These are phyloP conservation scores for Alisma plantagoaquatica DNA, from an alignment of 106 monocot genomes.

Conservation along the genomic window DNA sequence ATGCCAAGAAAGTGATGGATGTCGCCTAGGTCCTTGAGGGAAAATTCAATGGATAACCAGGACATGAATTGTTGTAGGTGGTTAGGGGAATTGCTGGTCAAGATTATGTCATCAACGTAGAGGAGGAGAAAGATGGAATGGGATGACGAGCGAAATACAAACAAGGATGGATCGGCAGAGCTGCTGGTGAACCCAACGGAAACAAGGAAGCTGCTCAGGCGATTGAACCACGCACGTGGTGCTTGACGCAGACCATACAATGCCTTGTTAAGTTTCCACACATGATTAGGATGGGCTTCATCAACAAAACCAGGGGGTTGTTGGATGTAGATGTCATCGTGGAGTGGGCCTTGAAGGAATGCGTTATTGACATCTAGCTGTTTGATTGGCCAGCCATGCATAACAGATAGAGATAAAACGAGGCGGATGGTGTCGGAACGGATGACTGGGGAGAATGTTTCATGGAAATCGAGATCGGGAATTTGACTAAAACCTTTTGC, in stretches of 20 bases:
- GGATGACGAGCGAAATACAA: not conserved
- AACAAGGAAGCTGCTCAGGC: not conserved
- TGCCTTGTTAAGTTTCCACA: not conserved
- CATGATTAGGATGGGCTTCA: not conserved
- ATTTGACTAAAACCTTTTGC: not conserved
- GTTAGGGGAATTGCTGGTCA: not conserved
- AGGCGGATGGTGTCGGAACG: not conserved
- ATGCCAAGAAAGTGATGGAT: not conserved
- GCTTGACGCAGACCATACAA: not conserved
- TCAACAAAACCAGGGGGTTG: not conserved
- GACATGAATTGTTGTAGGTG: not conserved
- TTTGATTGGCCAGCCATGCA: not conserved
- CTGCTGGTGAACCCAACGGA: not conserved
- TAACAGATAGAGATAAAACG: not conserved
- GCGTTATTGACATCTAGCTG: conserved; percentile 1
- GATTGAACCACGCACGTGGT: not conserved
- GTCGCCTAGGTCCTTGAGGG: not conserved
- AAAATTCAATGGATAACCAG: not conserved
- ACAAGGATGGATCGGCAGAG: not conserved
- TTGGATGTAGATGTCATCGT: not conserved
- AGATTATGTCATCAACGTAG: conserved; percentile 8
- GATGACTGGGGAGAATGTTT: not conserved
- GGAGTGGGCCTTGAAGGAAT: not conserved
- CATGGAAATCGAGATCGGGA: not conserved
- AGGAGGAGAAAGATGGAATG: not conserved